Conservation (phyloP, 345 rosid genomes). For the Brassica rapa region DNA sequence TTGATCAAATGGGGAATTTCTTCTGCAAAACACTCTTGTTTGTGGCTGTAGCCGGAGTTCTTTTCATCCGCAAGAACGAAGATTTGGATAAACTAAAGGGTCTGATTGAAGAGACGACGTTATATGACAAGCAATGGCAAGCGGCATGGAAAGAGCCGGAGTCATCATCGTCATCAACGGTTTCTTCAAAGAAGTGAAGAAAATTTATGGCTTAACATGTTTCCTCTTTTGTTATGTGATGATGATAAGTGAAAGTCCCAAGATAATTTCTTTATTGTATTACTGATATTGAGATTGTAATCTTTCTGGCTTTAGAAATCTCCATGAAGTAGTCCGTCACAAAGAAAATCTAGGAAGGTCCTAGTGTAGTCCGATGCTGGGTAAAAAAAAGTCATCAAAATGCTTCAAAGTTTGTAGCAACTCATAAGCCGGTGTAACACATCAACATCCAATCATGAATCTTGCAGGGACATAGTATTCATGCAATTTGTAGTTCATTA, state of each 20-base stretch:
- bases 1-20: slow-evolving; percentile 96
- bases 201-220: neutral
- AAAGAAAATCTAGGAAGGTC: neutral
- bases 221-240: slow-evolving; percentile 7
- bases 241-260: slow-evolving; percentile 14
- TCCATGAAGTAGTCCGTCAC: neutral
- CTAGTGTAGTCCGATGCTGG: neutral
- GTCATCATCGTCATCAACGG: slow-evolving; percentile 29
- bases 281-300: slow-evolving; percentile 28
- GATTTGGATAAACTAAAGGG: slow-evolving; percentile 72
- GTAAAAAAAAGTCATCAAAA: no score
- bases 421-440: no score
- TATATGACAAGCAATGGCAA: slow-evolving; percentile 99
- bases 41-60: slow-evolving; percentile 79
- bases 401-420: no score
- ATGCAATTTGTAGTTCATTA: no score
- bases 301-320: neutral
- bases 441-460: no score
- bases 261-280: slow-evolving; percentile 4
- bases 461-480: no score
- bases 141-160: slow-evolving; percentile 88
- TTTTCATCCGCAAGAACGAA: slow-evolving; percentile 84
- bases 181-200: slow-evolving; percentile 29
- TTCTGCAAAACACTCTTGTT: slow-evolving; percentile 93
- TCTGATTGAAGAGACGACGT: slow-evolving; percentile 81